phyloP scores from a whole-genome alignment of 495 filamentous ascomycete genomes.

The Talaromyces wortmannii region DNA sequence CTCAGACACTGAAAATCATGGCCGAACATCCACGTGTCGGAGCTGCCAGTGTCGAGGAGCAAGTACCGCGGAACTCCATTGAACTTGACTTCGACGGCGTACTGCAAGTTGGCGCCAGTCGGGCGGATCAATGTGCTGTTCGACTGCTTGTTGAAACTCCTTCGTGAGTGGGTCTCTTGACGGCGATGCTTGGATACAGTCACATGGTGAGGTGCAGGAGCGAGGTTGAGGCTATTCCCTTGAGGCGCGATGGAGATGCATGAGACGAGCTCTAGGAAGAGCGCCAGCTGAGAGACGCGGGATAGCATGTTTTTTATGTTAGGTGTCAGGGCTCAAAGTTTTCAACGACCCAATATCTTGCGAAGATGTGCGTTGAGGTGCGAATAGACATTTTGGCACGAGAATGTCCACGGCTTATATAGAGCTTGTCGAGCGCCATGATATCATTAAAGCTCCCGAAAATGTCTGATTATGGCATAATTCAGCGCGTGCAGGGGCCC shows the following conservation, averaged over 20 bases:
- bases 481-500: too few species aligned
- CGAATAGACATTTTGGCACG: too few species aligned
- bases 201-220: neutral
- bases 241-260: neutral
- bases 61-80: neutral
- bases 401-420: too few species aligned
- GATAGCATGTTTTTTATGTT: neutral
- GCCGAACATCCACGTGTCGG: neutral
- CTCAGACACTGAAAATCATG: neutral
- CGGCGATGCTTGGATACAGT: neutral
- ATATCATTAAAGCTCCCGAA: too few species aligned
- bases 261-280: neutral
- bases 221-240: neutral
- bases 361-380: too few species aligned
- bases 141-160: neutral
- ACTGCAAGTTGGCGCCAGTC: neutral
- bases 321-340: neutral
- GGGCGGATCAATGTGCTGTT: neutral
- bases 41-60: neutral
- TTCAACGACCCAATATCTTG: too few species aligned
- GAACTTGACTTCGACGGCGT: neutral
- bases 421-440: too few species aligned
- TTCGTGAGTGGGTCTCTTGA: neutral
- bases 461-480: too few species aligned
- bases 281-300: neutral